Conservation (phyloP, 2,329 filamentous ascomycete species). For the Periconia sp. region DNA sequence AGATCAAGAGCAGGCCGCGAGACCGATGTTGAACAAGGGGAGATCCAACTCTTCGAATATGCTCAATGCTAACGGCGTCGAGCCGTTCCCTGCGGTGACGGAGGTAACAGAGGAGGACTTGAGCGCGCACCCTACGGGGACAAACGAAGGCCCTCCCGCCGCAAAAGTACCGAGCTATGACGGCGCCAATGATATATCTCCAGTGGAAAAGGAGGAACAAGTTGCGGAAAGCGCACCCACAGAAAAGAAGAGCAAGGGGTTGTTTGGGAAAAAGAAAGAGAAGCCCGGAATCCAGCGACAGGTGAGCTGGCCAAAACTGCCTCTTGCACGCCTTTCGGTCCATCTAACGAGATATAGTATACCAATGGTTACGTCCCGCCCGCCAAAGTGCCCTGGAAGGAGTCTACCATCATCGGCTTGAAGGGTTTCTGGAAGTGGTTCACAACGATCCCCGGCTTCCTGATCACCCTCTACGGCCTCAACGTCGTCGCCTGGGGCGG, state of each 20-base stretch:
- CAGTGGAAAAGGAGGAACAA: constrained; percentile 15
- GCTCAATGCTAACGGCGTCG: constrained; percentile 12
- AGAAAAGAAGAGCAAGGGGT: constrained; percentile 14
- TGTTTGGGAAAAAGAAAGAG: constrained; percentile 5
- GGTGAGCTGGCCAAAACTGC: constrained; percentile 11
- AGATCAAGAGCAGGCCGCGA: constrained; percentile 3
- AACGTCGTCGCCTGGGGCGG: constrained; percentile 88
- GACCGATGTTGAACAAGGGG: constrained; percentile 7
- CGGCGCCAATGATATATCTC: not conserved
- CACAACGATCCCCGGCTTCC: constrained; percentile 72
- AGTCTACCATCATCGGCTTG: constrained; percentile 60
- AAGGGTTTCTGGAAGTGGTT: constrained; percentile 72
- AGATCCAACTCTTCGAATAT: constrained; percentile 15
- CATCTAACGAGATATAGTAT: constrained; percentile 25
- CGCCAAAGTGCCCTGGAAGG: constrained; percentile 55
- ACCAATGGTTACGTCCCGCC: constrained; percentile 47
- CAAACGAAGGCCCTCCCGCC: constrained; percentile 2
- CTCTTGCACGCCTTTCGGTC: constrained; percentile 5
- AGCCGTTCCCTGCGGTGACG: constrained; percentile 34
- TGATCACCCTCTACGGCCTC: constrained; percentile 76
- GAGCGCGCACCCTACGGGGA: constrained; percentile 3
- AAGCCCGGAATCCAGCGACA: constrained; percentile 16
- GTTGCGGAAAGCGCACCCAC: constrained; percentile 15
- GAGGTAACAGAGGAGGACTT: constrained; percentile 24
- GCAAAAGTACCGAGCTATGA: constrained; percentile 10